Percentiles rank a stretch among this genome's conserved stretches.
Conservation (phyloP, 441 rosid species). For the Geranium incanum region DNA sequence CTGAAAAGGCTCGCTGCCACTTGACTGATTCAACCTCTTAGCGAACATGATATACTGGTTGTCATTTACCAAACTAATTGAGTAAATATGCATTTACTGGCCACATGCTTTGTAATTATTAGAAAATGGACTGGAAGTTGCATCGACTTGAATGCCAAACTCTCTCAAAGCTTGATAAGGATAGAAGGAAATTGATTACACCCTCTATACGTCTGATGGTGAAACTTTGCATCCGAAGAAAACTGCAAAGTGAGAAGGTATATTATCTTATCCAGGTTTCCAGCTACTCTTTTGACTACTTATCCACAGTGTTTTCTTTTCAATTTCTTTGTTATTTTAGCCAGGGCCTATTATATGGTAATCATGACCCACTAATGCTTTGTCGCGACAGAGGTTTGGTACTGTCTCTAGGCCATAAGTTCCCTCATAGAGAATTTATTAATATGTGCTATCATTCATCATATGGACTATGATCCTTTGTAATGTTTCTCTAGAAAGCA, state of each 20-base stretch:
- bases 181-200: slow-evolving; percentile 48
- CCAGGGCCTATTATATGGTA: neutral
- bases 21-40: neutral
- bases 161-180: slow-evolving; percentile 56
- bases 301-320: neutral
- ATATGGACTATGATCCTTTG: neutral
- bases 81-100: neutral
- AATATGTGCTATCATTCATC: neutral
- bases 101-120: slow-evolving; percentile 18
- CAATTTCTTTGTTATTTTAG: neutral
- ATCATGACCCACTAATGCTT: neutral
- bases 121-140: slow-evolving; percentile 81
- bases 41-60: neutral
- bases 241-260: slow-evolving; percentile 68
- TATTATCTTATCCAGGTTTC: neutral
- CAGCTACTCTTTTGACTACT: neutral
- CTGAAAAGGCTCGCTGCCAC: slow-evolving; percentile 1
- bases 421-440: neutral
- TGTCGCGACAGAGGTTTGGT: neutral
- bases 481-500: neutral
- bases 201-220: slow-evolving; percentile 79
- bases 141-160: slow-evolving; percentile 75
- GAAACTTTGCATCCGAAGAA: slow-evolving; percentile 54
- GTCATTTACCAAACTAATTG: neutral
- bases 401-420: neutral